These are phyloP conservation scores for Diplodia intermedia DNA, from an alignment of 2,329 filamentous ascomycete genomes.

Conservation along the genomic window DNA sequence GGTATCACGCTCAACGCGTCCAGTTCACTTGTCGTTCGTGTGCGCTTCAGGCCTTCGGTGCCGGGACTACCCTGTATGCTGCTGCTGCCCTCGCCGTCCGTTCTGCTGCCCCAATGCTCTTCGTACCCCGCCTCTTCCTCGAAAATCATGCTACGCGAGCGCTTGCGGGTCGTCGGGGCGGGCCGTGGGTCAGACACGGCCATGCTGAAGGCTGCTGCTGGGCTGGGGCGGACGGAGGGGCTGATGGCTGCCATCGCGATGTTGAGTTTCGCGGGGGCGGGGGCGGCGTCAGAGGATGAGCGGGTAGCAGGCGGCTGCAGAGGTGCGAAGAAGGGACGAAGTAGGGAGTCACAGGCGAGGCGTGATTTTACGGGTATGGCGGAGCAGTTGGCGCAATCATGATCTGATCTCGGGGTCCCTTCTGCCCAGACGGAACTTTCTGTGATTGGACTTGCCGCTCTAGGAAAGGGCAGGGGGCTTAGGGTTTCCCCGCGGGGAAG, in stretches of 20 bases:
- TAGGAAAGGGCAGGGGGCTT: slow-evolving; percentile 3
- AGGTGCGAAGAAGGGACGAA: background rate
- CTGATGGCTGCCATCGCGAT: slow-evolving; percentile 3
- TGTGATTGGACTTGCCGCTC: slow-evolving; percentile 13
- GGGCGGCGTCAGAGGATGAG: no score
- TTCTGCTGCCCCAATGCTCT: background rate
- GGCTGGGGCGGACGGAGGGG: background rate
- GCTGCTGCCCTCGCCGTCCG: background rate
- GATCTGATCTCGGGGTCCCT: slow-evolving; percentile 21
- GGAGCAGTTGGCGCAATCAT: slow-evolving; percentile 18
- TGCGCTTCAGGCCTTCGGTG: slow-evolving; percentile 40
- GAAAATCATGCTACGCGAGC: slow-evolving; percentile 27
- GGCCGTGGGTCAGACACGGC: background rate
- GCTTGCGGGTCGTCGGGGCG: slow-evolving; percentile 21
- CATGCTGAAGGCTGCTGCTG: slow-evolving; percentile 4
- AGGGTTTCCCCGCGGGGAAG: slow-evolving; percentile 18
- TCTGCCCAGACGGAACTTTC: background rate
- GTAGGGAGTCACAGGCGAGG: background rate
- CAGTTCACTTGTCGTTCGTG: slow-evolving; percentile 46
- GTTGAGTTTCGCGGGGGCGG: background rate
- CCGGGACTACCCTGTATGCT: background rate
- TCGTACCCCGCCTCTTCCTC: slow-evolving; percentile 7
- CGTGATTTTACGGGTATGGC: slow-evolving; percentile 22
- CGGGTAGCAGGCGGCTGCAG: background rate
- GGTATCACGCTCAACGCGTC: slow-evolving; percentile 45